Evolutionary conservation across 352 stramenopile genomes (phyloP).

Genomic region (Phytophthora aleatoria): DNA sequence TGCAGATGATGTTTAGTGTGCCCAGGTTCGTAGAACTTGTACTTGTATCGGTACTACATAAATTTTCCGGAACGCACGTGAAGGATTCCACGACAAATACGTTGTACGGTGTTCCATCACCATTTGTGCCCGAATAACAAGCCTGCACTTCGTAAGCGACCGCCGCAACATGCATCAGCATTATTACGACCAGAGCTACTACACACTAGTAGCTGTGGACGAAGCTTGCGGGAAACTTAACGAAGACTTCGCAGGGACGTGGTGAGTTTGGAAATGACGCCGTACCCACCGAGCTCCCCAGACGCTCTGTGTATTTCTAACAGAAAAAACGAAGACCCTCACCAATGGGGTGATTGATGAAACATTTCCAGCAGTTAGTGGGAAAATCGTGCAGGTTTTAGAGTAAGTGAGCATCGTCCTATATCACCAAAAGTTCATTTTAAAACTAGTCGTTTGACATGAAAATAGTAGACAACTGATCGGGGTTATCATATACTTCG

Average conservation of each 20-base stretch:
- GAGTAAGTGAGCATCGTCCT: too few relatives aligned
- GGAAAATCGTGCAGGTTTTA: too few relatives aligned
- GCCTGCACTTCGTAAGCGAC: neutral
- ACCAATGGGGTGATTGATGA: neutral
- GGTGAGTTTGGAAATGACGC: neutral
- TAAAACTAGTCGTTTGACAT: too few relatives aligned
- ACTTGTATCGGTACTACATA: neutral
- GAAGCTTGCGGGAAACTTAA: neutral
- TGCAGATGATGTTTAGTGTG: slow-evolving; percentile 4
- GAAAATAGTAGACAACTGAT: too few relatives aligned
- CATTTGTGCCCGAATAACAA: slow-evolving; percentile 3
- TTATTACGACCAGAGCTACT: neutral
- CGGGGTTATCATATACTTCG: too few relatives aligned
- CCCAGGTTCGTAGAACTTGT: neutral
- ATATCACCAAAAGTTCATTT: too few relatives aligned
- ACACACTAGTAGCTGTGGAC: neutral
- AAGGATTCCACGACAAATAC: slow-evolving; percentile 11
- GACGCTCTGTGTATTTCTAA: neutral
- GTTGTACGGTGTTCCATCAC: slow-evolving; percentile 5
- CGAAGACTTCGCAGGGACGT: neutral
- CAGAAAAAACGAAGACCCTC: neutral
- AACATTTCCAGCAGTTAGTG: neutral
- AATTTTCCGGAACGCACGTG: neutral
- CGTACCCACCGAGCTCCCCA: neutral
- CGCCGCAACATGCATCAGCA: neutral